Base-by-base conservation (phyloP, 2,329 filamentous ascomycete genomes). In the Colletotrichum ledebouriae region DNA sequence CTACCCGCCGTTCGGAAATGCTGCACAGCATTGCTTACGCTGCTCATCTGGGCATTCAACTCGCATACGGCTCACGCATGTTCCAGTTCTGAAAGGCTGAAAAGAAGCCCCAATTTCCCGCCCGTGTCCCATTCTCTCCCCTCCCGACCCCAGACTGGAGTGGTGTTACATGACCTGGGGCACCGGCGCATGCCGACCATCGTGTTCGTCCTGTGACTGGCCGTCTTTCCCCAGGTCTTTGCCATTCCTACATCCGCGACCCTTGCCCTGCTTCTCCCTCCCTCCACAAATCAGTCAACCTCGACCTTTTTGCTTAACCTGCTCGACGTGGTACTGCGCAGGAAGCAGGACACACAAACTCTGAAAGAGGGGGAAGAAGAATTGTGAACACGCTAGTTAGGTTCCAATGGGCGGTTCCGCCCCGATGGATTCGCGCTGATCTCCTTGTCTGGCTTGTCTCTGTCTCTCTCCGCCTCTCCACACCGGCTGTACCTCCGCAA, bases 211-310 rank as follows among this genome's bases (percentile, higher is more conserved):
- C 37, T 34, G 29, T 56, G 41, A 2, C 42, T 49, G 52, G 61
- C 56, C 34, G 17, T 53, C 29, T 42, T 69, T 67, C 67, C 67
- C 67, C 63, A 69, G 67, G 67, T 67, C 58, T 69, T 56, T 57
- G 64, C 60, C 56, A 60, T 53, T 60, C 58, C 58, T 42, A 47
- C 63, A 11, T 55, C 44, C 42, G 57, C 56, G 57, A 69, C 57
- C 67, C 67, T 33, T 53, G 46, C 59, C 49, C 41, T 63, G 56
- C 34, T 37, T 25, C 25, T 15, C 20, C 34, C 42, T 42, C 63
- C 56, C 46, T 63, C 55, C 66, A 65, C 55, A 52, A 61, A 60
- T 56, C 66, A 65, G n/a, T 58, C 41, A 46, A 60, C 37, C 13
- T 42, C 34, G 55, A 60, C 22, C 42, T 7, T 59, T 29, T 34